Evolutionary conservation across 345 rosid genomes (phyloP).

Genomic region (Gossypioides kirkii): DNA sequence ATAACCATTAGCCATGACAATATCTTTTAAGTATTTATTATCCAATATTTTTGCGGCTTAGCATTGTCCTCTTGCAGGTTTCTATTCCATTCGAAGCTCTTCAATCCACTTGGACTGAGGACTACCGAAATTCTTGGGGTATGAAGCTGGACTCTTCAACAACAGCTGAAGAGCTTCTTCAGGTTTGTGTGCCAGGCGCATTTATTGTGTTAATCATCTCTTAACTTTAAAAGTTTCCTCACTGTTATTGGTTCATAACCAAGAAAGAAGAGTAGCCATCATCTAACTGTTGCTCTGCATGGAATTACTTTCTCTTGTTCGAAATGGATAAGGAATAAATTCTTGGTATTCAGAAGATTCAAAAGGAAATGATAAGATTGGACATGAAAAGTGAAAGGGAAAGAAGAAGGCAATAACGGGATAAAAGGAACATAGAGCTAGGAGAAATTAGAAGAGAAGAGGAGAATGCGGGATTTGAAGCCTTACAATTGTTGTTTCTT

Average conservation of each 20-base stretch:
- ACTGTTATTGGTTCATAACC: neutral
- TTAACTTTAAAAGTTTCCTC: neutral
- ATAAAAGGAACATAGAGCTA: neutral
- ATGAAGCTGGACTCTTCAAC: conserved; percentile 51
- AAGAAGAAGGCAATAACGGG: neutral
- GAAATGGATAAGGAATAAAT: neutral
- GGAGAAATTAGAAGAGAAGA: conserved; percentile 3
- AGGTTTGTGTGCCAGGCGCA: conserved; percentile 35
- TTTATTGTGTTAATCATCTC: conserved; percentile 4
- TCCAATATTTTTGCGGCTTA: neutral
- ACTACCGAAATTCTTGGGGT: conserved; percentile 49
- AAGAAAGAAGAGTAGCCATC: neutral
- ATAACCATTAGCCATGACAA: neutral
- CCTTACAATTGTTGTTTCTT: neutral
- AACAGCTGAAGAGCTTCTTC: conserved; percentile 63
- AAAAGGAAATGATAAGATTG: neutral
- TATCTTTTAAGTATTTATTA: neutral
- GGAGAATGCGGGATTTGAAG: neutral
- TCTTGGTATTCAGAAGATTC: too few species aligned
- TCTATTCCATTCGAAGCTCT: conserved; percentile 74
- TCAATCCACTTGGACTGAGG: conserved; percentile 70
- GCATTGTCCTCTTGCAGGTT: conserved; percentile 41
- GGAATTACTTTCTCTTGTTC: neutral
- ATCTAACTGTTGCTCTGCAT: neutral
- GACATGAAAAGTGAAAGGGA: neutral